Evolutionary conservation across 2,329 filamentous ascomycete genomes (phyloP).

Genomic region (Metarhizium robertsii): DNA sequence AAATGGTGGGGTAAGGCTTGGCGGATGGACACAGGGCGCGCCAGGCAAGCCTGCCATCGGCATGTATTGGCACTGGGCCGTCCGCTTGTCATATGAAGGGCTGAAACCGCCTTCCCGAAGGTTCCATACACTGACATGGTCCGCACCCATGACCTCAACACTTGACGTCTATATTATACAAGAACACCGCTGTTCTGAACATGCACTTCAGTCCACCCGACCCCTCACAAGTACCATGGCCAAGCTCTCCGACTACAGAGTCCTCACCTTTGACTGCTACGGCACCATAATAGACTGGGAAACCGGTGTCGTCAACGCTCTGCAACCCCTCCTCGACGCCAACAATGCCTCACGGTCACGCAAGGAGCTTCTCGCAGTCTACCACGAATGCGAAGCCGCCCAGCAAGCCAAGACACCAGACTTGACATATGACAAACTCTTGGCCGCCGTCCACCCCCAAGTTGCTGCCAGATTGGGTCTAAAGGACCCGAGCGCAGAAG

Average conservation of each 20-base stretch:
- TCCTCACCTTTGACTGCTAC: conserved; percentile 68
- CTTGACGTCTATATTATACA: background rate
- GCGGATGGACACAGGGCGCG: background rate
- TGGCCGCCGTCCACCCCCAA: conserved; percentile 35
- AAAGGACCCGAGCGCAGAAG: conserved; percentile 19
- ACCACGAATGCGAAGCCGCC: conserved; percentile 46
- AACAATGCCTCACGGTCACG: conserved; percentile 17
- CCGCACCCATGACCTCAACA: too few relatives aligned
- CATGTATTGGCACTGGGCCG: background rate
- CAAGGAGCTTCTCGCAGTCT: conserved; percentile 27
- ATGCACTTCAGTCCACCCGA: too few relatives aligned
- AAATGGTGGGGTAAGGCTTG: too few relatives aligned
- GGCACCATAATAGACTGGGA: conserved; percentile 77
- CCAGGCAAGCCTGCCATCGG: background rate
- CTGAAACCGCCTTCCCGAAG: too few relatives aligned
- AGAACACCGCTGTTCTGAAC: too few relatives aligned
- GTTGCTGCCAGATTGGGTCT: conserved; percentile 21
- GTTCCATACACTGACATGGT: too few relatives aligned
- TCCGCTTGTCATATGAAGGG: background rate
- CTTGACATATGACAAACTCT: conserved; percentile 15
- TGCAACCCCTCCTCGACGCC: conserved; percentile 31
- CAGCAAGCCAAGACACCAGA: conserved; percentile 47
- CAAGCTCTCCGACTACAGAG: background rate
- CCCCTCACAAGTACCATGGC: background rate
- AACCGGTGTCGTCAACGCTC: conserved; percentile 46